A percentile compares a stretch with the other conserved stretches of the same genome.
These are phyloP conservation scores for Lichtheimia ornata DNA, from an alignment of 371 early-diverging fungal species.

Conservation along the genomic window DNA sequence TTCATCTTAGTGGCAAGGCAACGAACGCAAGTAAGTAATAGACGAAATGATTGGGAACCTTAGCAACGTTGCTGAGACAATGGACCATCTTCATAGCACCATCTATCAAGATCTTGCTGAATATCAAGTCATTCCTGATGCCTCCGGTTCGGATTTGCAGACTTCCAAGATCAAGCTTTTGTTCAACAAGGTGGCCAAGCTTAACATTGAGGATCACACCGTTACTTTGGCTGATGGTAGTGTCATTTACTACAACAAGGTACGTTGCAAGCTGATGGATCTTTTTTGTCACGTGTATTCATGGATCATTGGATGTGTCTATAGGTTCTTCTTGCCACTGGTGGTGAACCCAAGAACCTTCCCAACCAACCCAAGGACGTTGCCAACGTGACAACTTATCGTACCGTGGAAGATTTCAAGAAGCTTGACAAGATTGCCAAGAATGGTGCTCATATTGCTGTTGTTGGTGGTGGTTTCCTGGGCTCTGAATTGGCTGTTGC, in stretches of 20 bases:
- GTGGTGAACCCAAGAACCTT: slow-evolving; percentile 66
- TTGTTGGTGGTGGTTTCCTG: slow-evolving; percentile 79
- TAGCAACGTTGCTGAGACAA: neutral
- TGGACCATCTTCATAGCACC: slow-evolving; percentile 15
- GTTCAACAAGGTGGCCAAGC: slow-evolving; percentile 48
- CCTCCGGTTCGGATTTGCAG: slow-evolving; percentile 43
- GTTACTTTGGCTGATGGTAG: slow-evolving; percentile 62
- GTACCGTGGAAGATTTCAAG: slow-evolving; percentile 66
- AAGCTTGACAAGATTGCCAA: slow-evolving; percentile 55
- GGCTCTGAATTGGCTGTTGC: slow-evolving; percentile 76
- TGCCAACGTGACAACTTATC: slow-evolving; percentile 61
- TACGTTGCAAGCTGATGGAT: neutral
- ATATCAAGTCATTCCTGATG: slow-evolving; percentile 42
- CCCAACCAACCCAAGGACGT: slow-evolving; percentile 35
- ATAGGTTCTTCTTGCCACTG: slow-evolving; percentile 71
- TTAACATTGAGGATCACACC: slow-evolving; percentile 67
- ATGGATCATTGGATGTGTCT: no score
- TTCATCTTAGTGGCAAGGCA: slow-evolving; percentile 62
- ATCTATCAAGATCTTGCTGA: slow-evolving; percentile 42
- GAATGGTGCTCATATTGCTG: slow-evolving; percentile 57
- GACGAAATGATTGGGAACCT: neutral
- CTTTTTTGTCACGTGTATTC: neutral
- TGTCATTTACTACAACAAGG: slow-evolving; percentile 65
- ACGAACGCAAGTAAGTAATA: slow-evolving; percentile 52
- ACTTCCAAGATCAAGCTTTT: slow-evolving; percentile 54